Base-by-base conservation (phyloP, 805 yeast species). In the Debaryomyces hansenii region DNA sequence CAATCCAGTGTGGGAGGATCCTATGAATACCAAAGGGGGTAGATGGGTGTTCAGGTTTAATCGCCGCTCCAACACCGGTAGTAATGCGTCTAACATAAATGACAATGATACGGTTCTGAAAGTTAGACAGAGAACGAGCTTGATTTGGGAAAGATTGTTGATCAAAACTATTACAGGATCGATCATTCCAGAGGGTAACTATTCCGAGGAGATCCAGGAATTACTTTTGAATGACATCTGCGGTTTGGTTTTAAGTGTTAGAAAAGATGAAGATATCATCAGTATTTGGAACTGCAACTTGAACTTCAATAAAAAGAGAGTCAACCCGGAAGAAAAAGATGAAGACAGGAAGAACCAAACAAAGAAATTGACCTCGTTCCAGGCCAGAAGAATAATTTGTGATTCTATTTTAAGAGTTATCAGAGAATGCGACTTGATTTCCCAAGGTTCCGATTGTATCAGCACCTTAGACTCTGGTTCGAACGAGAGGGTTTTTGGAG, bases 1-100 rank as follows among this genome's bases (percentile, higher is more conserved):
- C 32, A 77, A 78, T 52, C 88, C 88, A 9, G 77, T 80, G 41
- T 83, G 88, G 87, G 87, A 83, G 57, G 87, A 83, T 57, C 83
- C 84, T 7, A 67, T 73, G 41, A 83, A 83, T 57, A 63, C 75
- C 49, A 67, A 70, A 42, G 87, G 87, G 32, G 87, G 88, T 2
- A 67, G 85, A 53, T 82, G 85, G 85, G 73, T 78, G 15, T 76
- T 81, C 53, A 68, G 82, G 51, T 74, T 80, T 53, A 62, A 66
- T 55, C 64, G 79, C 36, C 59, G 72, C 4, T 46, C 51, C 15
- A 52, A 51, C 40, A 56, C 52, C 36, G 52, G 47, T 46, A 54
- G 39, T 36, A 49, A 41, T 44, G 7, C 16, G 7, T 39, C 42
- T n/a, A 18, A 28, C 14, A 31, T 31, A n/a, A 50, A 41, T 20